Evolutionary conservation across 2,329 filamentous ascomycete genomes (phyloP), one percentile per base, ranked within the genome.

Genomic region (Trichoderma sp.): DNA sequence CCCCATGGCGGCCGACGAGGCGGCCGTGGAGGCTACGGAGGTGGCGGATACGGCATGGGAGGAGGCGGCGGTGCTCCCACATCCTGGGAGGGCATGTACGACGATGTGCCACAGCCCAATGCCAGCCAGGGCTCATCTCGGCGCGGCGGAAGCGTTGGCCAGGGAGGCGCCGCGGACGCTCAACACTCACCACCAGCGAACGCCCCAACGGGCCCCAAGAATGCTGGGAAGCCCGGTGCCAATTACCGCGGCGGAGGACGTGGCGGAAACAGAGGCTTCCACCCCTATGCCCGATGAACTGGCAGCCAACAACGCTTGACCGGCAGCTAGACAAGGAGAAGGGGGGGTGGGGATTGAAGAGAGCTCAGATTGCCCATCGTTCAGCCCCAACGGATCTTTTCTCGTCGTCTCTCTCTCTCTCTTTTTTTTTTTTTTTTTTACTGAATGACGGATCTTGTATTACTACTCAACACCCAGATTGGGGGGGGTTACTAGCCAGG

Each of bases 11-110:
- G 70, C 52, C 66, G 70, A 8, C 60, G 70, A 34, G 70, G 71
- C n/a, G 70, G 70, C 32, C 56, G 70, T 17, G 70, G 73, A 69
- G 74, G 71, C 68, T 76, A 68, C 72, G 73, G 74, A 37, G 74
- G 74, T 60, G 74, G 75, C 68, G 73, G 73, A 22, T 73, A 68
- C 67, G 67, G 73, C 13, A 67, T 61, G 42, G 76, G 74, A 8
- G 84, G 78, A 74, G 85, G 81, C 42, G 82, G 82, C 67, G 88
- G 87, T 53, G 89, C 88, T 17, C 90, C 91, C n/a, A 92, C 92
- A 27, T 94, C 90, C 48, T 97, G 94, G 93, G 94, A 98, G 78
- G 94, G 94, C 75, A 97, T 97, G 93, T 98, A 97, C 78, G 94
- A 98, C 77, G 94, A 97, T 77, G 92, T 94, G 2, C 94, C 93